Conservation (phyloP, 2,329 filamentous ascomycete genomes). For the Fulvia fulva region DNA sequence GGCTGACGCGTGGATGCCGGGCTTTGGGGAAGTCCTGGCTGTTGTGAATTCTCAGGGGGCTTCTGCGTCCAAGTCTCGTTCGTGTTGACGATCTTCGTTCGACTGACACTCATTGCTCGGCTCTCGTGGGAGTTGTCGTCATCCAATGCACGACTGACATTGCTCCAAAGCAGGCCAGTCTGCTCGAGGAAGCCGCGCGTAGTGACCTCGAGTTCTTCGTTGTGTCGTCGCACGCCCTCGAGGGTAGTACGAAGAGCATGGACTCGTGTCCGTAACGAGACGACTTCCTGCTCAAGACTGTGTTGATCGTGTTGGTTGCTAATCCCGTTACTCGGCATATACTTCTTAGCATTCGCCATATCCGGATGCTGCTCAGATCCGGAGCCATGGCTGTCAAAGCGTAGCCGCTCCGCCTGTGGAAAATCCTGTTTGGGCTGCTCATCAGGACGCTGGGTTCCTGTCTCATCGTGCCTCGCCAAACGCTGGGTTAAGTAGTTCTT, state of each 20-base stretch:
- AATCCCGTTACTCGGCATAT: too few species aligned
- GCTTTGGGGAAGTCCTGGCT: background rate
- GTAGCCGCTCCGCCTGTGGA: background rate
- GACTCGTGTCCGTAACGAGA: slow-evolving; percentile 13
- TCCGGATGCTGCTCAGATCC: background rate
- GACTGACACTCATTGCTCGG: slow-evolving; percentile 1
- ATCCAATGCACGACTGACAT: slow-evolving; percentile 9
- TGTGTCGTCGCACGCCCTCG: slow-evolving; percentile 11
- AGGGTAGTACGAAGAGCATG: slow-evolving; percentile 11
- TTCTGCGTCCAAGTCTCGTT: background rate
- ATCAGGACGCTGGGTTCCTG: background rate
- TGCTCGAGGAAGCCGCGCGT: slow-evolving; percentile 11
- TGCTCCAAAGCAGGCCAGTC: slow-evolving; percentile 5
- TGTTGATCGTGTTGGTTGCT: background rate
- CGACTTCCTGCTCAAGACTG: slow-evolving; percentile 11
- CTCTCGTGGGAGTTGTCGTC: slow-evolving; percentile 6
- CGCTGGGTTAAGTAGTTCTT: slow-evolving; percentile 31
- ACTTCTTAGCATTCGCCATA: too few species aligned
- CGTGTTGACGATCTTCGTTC: slow-evolving; percentile 6
- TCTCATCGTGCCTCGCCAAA: slow-evolving; percentile 10
- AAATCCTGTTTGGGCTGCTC: background rate
- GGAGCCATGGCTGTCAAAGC: background rate
- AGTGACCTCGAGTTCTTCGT: slow-evolving; percentile 8
- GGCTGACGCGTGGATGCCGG: background rate
- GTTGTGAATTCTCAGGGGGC: background rate